Evolutionary conservation across 1,284 basidiomycete genomes (phyloP), one percentile per base, ranked within the genome.

Genomic region (Crocinoboletus sp.): DNA sequence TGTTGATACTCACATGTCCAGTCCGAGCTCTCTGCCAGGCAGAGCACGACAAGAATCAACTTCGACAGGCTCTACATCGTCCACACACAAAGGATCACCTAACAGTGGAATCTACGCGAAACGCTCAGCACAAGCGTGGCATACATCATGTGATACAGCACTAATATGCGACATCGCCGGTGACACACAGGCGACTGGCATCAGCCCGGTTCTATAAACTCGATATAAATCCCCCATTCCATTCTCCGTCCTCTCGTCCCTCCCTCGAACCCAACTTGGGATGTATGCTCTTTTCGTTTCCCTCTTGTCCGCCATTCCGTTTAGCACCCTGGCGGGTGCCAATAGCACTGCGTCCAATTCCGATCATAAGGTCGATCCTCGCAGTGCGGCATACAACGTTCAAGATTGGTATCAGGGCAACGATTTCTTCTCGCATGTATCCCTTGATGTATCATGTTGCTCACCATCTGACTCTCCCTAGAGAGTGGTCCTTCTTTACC

Each of bases 401-500:
- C 10, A 54, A 19, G 50, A 66, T 16, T 29, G 7, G 17, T 61
- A 63, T 23, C 39, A 53, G n/a, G 59, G 42, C 0, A 0, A n/a
- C 0, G 17, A 36, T 30, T 58, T 63, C 55, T 47, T 63, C 43
- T n/a, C 33, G 61, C 58, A 15, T 9, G 61, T 55, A 15, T 38
- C 6, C 17, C 19, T 2, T 27, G 6, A 17, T 20, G 15, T 22
- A 35, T 7, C 27, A 12, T 20, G 15, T 33, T 28, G 12, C 22
- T 17, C 9, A n/a, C 15, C 6, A 13, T 8, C 37, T 20, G 25
- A 51, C 10, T 25, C 12, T 22, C 6, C 22, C 6, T 46, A 84
- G 82, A 41, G 59, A 68, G 13, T 87, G 78, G 77, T 59, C 73
- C 34, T 86, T 80, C 67, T 82, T 73, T 61, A 66, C 66, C 20